Evolutionary conservation across 768 basidiomycete genomes (phyloP).

Genomic region (Pulveroboletus sp.): DNA sequence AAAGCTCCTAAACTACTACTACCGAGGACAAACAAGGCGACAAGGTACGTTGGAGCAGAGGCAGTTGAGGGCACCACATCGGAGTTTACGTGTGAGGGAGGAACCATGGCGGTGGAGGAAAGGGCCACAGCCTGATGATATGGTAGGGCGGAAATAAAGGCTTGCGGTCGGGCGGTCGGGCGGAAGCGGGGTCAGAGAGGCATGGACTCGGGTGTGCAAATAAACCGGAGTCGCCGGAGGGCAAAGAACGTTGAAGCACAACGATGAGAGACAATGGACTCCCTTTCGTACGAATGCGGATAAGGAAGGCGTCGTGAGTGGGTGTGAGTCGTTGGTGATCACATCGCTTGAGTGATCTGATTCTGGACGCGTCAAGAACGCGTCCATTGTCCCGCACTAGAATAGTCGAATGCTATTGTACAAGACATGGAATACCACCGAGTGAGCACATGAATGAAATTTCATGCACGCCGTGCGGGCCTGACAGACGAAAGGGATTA

Average conservation of each 20-base stretch:
- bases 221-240: slow-evolving; percentile 22
- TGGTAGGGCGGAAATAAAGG: slow-evolving; percentile 24
- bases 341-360: slow-evolving; percentile 12
- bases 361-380: slow-evolving; percentile 16
- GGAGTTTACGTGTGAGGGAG: slow-evolving; percentile 27
- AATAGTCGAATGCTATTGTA: slow-evolving; percentile 7
- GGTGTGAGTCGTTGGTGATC: slow-evolving; percentile 4
- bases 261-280: slow-evolving; percentile 21
- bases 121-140: slow-evolving; percentile 2
- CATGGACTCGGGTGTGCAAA: slow-evolving; percentile 23
- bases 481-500: too few species aligned
- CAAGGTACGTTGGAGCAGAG: slow-evolving; percentile 10
- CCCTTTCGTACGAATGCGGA: slow-evolving; percentile 15
- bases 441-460: slow-evolving; percentile 8
- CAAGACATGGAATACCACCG: slow-evolving; percentile 17
- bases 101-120: slow-evolving; percentile 9
- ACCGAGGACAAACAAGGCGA: slow-evolving; percentile 18
- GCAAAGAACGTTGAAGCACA: slow-evolving; percentile 12
- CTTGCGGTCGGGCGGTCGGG: slow-evolving; percentile 7
- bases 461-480: slow-evolving; percentile 4
- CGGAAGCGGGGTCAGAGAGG: slow-evolving; percentile 19
- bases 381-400: not conserved
- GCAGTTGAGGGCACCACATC: slow-evolving; percentile 11
- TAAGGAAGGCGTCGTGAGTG: slow-evolving; percentile 6
- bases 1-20: slow-evolving; percentile 15